Base-by-base conservation (phyloP, 176 grass and related monocot species). In the Hsuehochloa calcarea region DNA sequence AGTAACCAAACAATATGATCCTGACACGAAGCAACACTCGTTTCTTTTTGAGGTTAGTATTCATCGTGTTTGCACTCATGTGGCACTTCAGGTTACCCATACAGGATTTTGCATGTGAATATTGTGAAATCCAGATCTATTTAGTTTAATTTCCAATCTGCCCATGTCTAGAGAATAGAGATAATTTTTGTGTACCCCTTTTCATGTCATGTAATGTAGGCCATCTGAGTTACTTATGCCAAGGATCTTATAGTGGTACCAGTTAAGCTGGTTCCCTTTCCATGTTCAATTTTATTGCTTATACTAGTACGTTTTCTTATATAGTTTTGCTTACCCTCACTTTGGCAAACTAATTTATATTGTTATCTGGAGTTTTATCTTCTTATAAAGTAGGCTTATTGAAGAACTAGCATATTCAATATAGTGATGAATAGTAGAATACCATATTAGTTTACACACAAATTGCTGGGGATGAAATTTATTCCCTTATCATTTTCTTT, bases 1-100 rank as follows among this genome's bases (percentile, higher is more conserved):
- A 59, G 93, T 99, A 65, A 99, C 93, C 19, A 96, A 99, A 82
- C 96, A 99, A 80, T 99, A 89, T 79, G 96, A 99, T 89, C 88
- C 86, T 15, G 88, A 96, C 19, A 94, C 84, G 3, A 96, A 96
- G 83, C 96, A 99, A 25, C 85, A 94, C 29, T 94, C 96, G 3
- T 92, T 99, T 84, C 91, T 99, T 65, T 99, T 96, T 70, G 91
- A 99, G 93, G 96, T 98, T 59, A 63, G 85, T 80, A 44, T 68
- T 75, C 35, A 22, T 70, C 6, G 0, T 44, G 4, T 49, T 69
- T 25, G 0, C 35, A 44, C 43, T 77, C 23, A 10, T 79, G 26
- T 68, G 46, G 49, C 5, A 16, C 11, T 31, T 52, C 7, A 20
- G 74, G 16, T 52, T 45, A 65, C 50, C 8, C 8, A 29, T 35